Percentiles rank a stretch among this genome's conserved stretches.
These are phyloP conservation scores for Corniculantispora saksenae DNA, from an alignment of 2,329 filamentous ascomycete genomes.

Conservation along the genomic window DNA sequence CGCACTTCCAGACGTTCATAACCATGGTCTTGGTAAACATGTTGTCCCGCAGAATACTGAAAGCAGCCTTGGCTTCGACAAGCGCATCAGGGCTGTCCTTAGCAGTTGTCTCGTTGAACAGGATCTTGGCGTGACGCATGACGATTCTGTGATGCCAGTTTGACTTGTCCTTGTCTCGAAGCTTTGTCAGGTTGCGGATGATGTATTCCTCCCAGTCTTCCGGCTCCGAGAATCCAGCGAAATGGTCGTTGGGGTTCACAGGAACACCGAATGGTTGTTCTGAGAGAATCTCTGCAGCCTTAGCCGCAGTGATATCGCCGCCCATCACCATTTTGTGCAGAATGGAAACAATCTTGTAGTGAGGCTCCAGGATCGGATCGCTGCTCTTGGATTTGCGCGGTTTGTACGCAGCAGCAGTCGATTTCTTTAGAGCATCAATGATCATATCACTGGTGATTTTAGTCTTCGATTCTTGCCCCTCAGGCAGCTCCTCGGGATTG, in stretches of 20 bases:
- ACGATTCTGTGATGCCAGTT: conserved; percentile 96
- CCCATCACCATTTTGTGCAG: conserved; percentile 76
- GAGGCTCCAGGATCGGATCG: conserved; percentile 84
- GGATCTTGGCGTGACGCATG: conserved; percentile 64
- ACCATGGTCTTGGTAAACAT: conserved; percentile 94
- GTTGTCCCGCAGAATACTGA: conserved; percentile 69
- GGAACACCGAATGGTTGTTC: conserved; percentile 54
- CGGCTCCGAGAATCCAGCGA: conserved; percentile 37
- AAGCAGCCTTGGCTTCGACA: conserved; percentile 75
- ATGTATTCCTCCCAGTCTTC: conserved; percentile 64
- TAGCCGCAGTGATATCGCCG: conserved; percentile 48
- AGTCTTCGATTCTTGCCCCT: conserved; percentile 41
- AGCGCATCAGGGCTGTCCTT: conserved; percentile 45
- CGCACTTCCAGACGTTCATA: conserved; percentile 93
- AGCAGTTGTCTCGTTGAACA: conserved; percentile 45
- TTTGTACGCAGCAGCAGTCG: conserved; percentile 51
- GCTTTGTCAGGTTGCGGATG: conserved; percentile 50
- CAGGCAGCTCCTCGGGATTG: conserved; percentile 46
- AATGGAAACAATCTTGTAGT: conserved; percentile 85
- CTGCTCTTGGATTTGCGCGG: conserved; percentile 58
- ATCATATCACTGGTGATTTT: conserved; percentile 40
- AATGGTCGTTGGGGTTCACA: conserved; percentile 36
- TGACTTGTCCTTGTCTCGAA: conserved; percentile 77
- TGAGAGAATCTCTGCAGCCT: conserved; percentile 54
- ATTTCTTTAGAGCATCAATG: conserved; percentile 51